Evolutionary conservation across 768 basidiomycete species (phyloP).

Genomic region (Boletus pseudopeckii): DNA sequence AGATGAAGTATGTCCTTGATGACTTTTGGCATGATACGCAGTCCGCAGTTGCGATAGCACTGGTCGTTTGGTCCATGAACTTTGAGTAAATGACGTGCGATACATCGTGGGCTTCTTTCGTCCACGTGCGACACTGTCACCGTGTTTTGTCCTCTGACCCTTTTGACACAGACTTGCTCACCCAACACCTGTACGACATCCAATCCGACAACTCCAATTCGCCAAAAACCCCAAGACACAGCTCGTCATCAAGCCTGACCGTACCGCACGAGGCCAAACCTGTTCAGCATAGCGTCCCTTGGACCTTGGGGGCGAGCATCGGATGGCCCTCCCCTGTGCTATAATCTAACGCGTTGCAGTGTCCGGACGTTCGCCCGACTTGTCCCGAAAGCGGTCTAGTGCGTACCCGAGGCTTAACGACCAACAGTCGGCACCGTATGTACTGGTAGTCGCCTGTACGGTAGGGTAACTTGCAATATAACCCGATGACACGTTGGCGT

Average conservation of each 20-base stretch:
- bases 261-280: background rate
- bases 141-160: background rate
- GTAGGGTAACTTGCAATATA: background rate
- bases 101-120: background rate
- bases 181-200: background rate
- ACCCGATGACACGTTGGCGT: no score
- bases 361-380: background rate
- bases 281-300: background rate
- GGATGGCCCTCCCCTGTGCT: background rate
- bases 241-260: background rate
- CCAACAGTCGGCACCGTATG: background rate
- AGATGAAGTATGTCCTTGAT: background rate
- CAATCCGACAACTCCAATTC: background rate
- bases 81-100: background rate
- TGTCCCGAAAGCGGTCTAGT: background rate
- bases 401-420: background rate
- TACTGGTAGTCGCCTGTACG: no score
- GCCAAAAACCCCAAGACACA: background rate
- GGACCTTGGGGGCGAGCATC: background rate
- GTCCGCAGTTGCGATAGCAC: background rate
- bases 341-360: background rate
- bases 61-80: background rate
- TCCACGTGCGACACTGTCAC: background rate
- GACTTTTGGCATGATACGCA: background rate
- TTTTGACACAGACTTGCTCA: background rate